Evolutionary conservation across 1,284 basidiomycete species (phyloP).

Genomic region (Marasmius fiardii): DNA sequence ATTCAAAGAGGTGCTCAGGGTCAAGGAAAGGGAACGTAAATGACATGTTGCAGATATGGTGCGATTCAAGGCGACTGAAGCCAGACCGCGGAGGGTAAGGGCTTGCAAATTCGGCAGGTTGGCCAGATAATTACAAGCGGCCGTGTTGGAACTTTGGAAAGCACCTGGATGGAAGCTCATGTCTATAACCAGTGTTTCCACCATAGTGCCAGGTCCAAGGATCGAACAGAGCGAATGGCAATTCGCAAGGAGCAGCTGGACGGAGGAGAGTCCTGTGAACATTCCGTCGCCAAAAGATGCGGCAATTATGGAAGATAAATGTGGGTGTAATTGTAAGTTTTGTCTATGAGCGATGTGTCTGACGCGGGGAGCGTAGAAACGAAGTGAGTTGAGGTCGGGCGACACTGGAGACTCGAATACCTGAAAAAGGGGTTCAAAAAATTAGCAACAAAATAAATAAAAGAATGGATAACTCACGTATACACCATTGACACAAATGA

Average conservation of each 20-base stretch:
- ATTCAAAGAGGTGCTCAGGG: conserved; percentile 38
- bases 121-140: conserved; percentile 26
- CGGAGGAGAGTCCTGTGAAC: conserved; percentile 30
- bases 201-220: conserved; percentile 30
- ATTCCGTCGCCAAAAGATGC: conserved; percentile 1
- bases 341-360: conserved; percentile 39
- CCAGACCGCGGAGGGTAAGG: conserved; percentile 45
- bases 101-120: conserved; percentile 30
- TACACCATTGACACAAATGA: conserved; percentile 22
- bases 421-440: conserved; percentile 12
- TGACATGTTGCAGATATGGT: conserved; percentile 34
- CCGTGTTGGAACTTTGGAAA: conserved; percentile 10
- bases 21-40: conserved; percentile 41
- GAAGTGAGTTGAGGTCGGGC: conserved; percentile 28
- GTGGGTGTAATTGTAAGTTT: conserved; percentile 24
- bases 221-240: conserved; percentile 26
- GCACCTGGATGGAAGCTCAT: conserved; percentile 34
- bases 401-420: conserved; percentile 13
- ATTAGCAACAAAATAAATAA: neutral
- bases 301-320: conserved; percentile 21
- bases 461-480: conserved; percentile 25
- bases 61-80: conserved; percentile 31
- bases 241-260: conserved; percentile 34
- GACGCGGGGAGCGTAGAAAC: conserved; percentile 43
- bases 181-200: conserved; percentile 40